Conservation (phyloP, 1,284 basidiomycete species). For the Trametes versicolor region DNA sequence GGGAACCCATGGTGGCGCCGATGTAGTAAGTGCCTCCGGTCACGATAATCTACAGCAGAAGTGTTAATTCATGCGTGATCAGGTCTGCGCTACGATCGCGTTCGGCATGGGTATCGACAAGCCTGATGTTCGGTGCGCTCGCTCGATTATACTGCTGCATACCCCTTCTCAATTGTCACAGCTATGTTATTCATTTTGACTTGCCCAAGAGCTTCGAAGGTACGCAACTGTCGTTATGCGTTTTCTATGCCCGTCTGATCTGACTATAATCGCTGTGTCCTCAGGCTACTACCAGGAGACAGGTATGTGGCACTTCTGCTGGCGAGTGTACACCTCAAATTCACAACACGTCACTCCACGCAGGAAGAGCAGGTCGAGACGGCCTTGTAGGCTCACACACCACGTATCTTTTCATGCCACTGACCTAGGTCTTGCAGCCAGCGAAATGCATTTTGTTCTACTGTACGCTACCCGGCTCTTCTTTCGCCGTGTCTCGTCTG, state of each 20-base stretch:
- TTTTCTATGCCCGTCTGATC: neutral
- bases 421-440: slow-evolving; percentile 54
- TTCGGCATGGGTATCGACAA: slow-evolving; percentile 94
- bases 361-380: slow-evolving; percentile 85
- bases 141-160: neutral
- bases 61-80: neutral
- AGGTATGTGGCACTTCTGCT: slow-evolving; percentile 50
- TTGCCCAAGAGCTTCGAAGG: slow-evolving; percentile 88
- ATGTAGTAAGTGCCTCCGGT: slow-evolving; percentile 59
- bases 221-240: slow-evolving; percentile 38
- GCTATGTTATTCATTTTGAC: slow-evolving; percentile 83
- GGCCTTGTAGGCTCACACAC: slow-evolving; percentile 62
- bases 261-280: neutral
- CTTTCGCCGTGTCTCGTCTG: neutral
- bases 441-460: slow-evolving; percentile 86
- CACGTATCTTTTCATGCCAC: neutral
- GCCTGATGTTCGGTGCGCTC: slow-evolving; percentile 73
- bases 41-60: neutral
- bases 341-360: neutral
- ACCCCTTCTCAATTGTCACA: slow-evolving; percentile 35
- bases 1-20: slow-evolving; percentile 58
- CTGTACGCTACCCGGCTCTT: slow-evolving; percentile 55
- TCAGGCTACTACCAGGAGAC: slow-evolving; percentile 92
- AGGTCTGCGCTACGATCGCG: slow-evolving; percentile 75
- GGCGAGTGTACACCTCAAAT: too few relatives aligned